Percentiles rank a stretch among this genome's conserved stretches.
phyloP scores from a whole-genome alignment of 345 rosid genomes.

The Carallia pectinifolia region DNA sequence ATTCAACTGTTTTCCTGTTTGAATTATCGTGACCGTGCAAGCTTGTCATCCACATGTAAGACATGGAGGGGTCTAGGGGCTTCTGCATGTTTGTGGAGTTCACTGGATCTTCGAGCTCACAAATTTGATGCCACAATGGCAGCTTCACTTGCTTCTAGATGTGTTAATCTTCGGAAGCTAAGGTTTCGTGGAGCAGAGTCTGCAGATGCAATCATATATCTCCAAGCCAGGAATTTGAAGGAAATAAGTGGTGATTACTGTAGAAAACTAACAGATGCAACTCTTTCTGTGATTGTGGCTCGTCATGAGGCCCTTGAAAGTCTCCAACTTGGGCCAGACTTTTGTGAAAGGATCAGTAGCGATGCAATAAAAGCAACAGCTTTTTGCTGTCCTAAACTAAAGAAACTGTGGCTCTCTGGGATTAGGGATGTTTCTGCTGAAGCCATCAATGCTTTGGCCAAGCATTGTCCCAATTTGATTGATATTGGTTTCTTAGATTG shows the following conservation, averaged over 20 bases:
- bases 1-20: conserved; percentile 66
- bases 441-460: conserved; percentile 68
- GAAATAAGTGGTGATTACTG: conserved; percentile 79
- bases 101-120: conserved; percentile 77
- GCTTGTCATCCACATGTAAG: conserved; percentile 67
- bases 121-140: conserved; percentile 54
- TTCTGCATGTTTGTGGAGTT: conserved; percentile 69
- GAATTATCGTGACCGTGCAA: conserved; percentile 81
- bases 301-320: conserved; percentile 73
- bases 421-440: conserved; percentile 66
- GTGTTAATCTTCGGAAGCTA: conserved; percentile 55
- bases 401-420: conserved; percentile 72
- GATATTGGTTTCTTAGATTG: conserved; percentile 80
- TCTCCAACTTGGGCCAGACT: conserved; percentile 81
- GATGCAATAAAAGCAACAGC: conserved; percentile 71
- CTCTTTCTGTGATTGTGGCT: conserved; percentile 66
- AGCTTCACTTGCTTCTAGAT: conserved; percentile 55
- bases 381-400: conserved; percentile 66
- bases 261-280: conserved; percentile 74
- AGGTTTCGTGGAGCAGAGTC: conserved; percentile 81
- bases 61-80: conserved; percentile 60
- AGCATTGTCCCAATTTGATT: conserved; percentile 54
- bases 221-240: conserved; percentile 58
- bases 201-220: conserved; percentile 67
- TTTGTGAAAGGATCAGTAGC: conserved; percentile 76